These are phyloP conservation scores for Platanthera zijinensis DNA, from an alignment of 106 monocot genomes.

Conservation along the genomic window DNA sequence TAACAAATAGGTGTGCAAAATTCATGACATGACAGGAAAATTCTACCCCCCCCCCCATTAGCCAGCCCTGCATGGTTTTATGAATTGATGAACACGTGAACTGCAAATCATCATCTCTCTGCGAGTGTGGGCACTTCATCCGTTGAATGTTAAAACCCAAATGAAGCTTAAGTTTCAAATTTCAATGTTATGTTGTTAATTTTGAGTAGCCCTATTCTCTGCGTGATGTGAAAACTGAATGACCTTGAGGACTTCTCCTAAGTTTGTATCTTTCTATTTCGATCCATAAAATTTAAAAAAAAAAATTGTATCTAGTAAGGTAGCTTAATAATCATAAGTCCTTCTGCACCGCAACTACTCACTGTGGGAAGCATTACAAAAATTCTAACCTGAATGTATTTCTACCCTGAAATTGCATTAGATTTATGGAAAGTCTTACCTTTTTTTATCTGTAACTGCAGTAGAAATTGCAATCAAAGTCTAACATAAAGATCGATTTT, in stretches of 20 bases:
- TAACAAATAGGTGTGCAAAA: neutral
- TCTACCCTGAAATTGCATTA: neutral
- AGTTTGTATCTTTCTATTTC: no score
- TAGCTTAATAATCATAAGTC: constrained; percentile 1
- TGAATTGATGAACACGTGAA: neutral
- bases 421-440: neutral
- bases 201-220: neutral
- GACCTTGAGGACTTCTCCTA: neutral
- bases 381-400: neutral
- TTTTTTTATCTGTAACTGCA: neutral
- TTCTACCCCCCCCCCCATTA: neutral
- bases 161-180: neutral
- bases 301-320: neutral
- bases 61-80: neutral
- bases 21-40: neutral
- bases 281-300: no score
- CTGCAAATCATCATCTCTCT: neutral
- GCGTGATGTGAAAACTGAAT: neutral
- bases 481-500: neutral
- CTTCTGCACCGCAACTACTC: neutral
- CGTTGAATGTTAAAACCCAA: neutral
- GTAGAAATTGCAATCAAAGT: neutral
- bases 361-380: neutral
- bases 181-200: neutral
- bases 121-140: neutral